These are phyloP conservation scores for Scutellaria galericulata DNA, from an alignment of 257 asterid genomes.

Conservation along the genomic window DNA sequence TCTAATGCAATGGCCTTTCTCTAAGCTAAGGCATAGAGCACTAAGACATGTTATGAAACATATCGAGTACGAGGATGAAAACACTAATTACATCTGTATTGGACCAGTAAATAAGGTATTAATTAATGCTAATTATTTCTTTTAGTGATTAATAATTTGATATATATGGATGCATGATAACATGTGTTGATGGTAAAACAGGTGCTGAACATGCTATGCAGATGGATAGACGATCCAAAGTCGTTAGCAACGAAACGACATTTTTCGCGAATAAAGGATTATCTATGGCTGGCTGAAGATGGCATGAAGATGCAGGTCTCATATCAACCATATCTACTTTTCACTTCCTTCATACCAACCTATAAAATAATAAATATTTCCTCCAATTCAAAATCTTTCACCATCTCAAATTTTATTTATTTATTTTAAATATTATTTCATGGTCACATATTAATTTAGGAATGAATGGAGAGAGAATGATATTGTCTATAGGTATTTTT, in stretches of 20 bases:
- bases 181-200: conserved; percentile 20
- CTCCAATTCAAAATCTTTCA: too few relatives aligned
- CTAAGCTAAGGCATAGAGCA: conserved; percentile 59
- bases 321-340: too few relatives aligned
- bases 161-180: background rate
- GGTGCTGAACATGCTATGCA: conserved; percentile 74
- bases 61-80: conserved; percentile 63
- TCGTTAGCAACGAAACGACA: conserved; percentile 53
- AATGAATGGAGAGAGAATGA: too few relatives aligned
- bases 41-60: conserved; percentile 47
- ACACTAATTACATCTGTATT: conserved; percentile 58
- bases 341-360: too few relatives aligned
- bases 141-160: background rate
- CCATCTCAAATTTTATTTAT: too few relatives aligned
- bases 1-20: conserved; percentile 64
- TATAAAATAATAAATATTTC: too few relatives aligned
- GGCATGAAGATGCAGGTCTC: conserved; percentile 87
- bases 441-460: too few relatives aligned
- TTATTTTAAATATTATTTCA: too few relatives aligned
- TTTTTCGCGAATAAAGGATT: conserved; percentile 67
- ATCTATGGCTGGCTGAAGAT: conserved; percentile 86
- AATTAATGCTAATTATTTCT: background rate
- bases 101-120: conserved; percentile 75
- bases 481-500: too few relatives aligned
- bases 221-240: conserved; percentile 66